Evolutionary conservation across 2,329 filamentous ascomycete genomes (phyloP).

Genomic region (Aspergillus hiratsukae): DNA sequence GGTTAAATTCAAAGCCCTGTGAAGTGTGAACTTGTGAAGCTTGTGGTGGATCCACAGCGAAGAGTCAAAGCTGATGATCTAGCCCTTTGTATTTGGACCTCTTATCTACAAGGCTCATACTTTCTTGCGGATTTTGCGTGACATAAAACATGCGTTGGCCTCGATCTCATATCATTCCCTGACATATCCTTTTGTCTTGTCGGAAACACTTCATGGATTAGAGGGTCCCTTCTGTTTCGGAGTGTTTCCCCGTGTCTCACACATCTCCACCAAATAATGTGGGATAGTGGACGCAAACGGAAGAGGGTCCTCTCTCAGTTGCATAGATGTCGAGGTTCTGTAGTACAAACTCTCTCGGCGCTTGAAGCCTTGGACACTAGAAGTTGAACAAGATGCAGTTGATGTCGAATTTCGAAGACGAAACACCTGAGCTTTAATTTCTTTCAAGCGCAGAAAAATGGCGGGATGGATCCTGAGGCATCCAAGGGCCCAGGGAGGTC

Average conservation of each 20-base stretch:
- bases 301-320: background rate
- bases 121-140: too few species aligned
- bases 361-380: background rate
- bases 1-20: background rate
- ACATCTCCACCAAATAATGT: background rate
- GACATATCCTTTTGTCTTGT: too few species aligned
- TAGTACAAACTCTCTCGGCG: background rate
- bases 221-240: background rate
- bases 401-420: background rate
- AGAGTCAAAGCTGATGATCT: background rate
- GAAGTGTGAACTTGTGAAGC: background rate
- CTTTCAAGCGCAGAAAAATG: background rate
- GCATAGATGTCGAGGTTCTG: too few species aligned
- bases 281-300: background rate
- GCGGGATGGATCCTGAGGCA: constrained; percentile 1
- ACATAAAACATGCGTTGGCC: too few species aligned
- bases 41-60: background rate
- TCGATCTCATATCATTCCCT: too few species aligned
- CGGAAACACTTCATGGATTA: too few species aligned
- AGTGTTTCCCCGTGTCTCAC: background rate
- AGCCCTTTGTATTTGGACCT: background rate
- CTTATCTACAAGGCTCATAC: too few species aligned
- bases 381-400: background rate
- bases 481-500: background rate
- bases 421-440: background rate